Percentiles rank a stretch among this genome's conserved stretches.
These are phyloP conservation scores for Colletotrichum simmondsii DNA, from an alignment of 2,329 filamentous ascomycete species.

Conservation along the genomic window DNA sequence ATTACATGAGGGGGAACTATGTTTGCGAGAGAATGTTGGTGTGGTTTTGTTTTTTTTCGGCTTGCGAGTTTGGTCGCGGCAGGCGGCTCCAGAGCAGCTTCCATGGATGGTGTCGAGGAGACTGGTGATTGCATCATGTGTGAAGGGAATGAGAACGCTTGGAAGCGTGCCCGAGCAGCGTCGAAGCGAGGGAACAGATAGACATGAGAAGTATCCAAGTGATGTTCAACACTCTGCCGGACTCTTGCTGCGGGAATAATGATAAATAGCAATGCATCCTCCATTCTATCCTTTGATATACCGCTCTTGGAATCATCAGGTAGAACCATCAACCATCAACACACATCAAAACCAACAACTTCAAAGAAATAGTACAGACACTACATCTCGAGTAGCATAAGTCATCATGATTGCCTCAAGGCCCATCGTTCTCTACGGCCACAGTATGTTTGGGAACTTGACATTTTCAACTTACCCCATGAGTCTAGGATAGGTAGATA, in stretches of 20 bases:
- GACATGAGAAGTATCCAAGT: too few species aligned
- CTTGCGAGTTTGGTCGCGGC: neutral
- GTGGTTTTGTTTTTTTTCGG: too few species aligned
- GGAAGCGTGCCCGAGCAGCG: neutral
- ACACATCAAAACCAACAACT: neutral
- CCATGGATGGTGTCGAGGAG: neutral
- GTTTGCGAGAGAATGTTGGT: neutral
- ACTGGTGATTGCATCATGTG: neutral
- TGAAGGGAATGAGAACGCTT: neutral
- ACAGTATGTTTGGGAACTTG: neutral
- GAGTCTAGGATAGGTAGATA: neutral
- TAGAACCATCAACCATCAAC: neutral
- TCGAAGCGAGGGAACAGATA: neutral
- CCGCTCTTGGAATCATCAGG: neutral
- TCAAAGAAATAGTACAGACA: neutral
- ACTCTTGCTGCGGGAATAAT: neutral
- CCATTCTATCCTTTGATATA: neutral
- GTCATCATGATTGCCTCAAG: neutral
- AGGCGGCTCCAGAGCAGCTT: neutral
- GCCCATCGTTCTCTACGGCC: slow-evolving; percentile 7
- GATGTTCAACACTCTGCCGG: too few species aligned
- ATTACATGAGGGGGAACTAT: neutral
- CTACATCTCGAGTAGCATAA: neutral
- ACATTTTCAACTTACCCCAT: neutral
- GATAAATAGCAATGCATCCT: neutral